Evolutionary conservation across 805 yeast species (phyloP).

Genomic region (Kodamaea sagamina): DNA sequence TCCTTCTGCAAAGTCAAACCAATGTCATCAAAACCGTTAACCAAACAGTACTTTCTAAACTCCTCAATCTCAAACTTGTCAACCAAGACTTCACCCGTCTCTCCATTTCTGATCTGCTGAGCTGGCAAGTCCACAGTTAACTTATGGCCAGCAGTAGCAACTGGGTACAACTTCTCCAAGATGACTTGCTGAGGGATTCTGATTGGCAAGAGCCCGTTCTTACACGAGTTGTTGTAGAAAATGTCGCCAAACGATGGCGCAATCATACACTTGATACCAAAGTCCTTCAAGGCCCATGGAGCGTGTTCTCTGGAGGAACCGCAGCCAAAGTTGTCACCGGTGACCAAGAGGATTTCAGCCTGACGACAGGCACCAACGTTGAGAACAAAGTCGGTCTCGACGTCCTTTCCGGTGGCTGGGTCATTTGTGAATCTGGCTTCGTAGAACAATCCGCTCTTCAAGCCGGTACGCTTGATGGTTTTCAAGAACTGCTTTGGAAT

Average conservation of each 20-base stretch:
- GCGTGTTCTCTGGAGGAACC: conserved; percentile 99
- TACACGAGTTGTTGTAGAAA: conserved; percentile 95
- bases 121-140: conserved; percentile 83
- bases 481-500: conserved; percentile 98
- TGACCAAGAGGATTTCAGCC: conserved; percentile 82
- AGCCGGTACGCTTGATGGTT: conserved; percentile 96
- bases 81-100: conserved; percentile 60
- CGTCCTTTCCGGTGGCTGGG: conserved; percentile 67
- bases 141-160: conserved; percentile 71
- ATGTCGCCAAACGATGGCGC: conserved; percentile 99
- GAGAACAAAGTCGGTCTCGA: conserved; percentile 85
- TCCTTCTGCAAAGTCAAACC: conserved; percentile 93
- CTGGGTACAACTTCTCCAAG: conserved; percentile 68
- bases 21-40: conserved; percentile 95
- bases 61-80: conserved; percentile 84
- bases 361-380: conserved; percentile 80
- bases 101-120: conserved; percentile 77
- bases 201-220: conserved; percentile 92
- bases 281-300: conserved; percentile 98
- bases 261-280: conserved; percentile 92
- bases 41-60: conserved; percentile 91
- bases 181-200: conserved; percentile 83
- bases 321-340: conserved; percentile 98
- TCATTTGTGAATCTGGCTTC: conserved; percentile 75
- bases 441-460: conserved; percentile 83